Evolutionary conservation across 176 grass and related monocot genomes (phyloP), one percentile per base, ranked within the genome.

Genomic region (Oryza nivara): DNA sequence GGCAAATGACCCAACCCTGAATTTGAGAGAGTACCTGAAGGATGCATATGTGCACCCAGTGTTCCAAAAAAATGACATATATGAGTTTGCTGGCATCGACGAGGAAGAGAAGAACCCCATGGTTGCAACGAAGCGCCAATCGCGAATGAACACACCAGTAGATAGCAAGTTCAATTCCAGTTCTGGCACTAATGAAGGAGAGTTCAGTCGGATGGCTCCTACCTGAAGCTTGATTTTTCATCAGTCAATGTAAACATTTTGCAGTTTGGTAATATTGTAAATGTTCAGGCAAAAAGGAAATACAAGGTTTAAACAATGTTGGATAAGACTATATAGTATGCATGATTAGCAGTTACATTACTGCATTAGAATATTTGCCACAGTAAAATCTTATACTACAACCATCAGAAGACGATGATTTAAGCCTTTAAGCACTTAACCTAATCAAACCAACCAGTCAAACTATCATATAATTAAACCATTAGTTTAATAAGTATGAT

Each of bases 1-100:
- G 19, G 96, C 91, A 63, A 85, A 80, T 17, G 91, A 99, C 25
- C 93, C 96, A 7, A 93, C 84, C 67, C 66, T 98, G 63, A 95
- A 90, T 89, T 90, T 98, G 84, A 98, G 90, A 87, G 74, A 70
- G 11, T 99, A 99, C 84, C 96, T 99, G 58, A 90, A 93, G 77
- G 86, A 90, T 86, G 96, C 93, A 48, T 99, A 99, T 74, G 61
- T 92, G 35, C 96, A 99, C 82, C 96, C 93, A 9, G 96, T 94
- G 3, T 99, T 96, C 91, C 70, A 78, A 9, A 86, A 76, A 36
- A 80, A 85, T 80, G 89, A 90, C 45, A 76, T 87, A 16, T 85
- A 83, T 7, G 68, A 74, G 17, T 63, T 75, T 72, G 41, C 88
- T 35, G 56, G 85, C 35, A 77, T 90, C 1, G 78, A 91, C n/a